These are phyloP conservation scores for Komagataella kurtzmanii DNA, from an alignment of 805 yeast species.

Conservation along the genomic window DNA sequence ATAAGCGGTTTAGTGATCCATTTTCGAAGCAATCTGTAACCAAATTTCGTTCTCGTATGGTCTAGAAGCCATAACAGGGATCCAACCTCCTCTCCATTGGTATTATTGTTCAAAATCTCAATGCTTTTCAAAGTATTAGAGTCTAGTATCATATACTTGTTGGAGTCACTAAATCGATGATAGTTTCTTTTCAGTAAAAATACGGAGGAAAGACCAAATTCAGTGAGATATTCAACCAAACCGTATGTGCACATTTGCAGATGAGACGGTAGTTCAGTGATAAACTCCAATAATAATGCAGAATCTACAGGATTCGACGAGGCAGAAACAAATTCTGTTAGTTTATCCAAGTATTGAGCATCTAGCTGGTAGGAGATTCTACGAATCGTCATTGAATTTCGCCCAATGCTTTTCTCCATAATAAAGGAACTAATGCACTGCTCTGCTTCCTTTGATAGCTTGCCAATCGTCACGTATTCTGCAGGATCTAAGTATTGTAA, in stretches of 20 bases:
- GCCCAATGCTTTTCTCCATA: not conserved
- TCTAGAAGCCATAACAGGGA: slow-evolving; percentile 71
- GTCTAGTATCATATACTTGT: slow-evolving; percentile 42
- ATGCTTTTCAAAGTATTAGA: slow-evolving; percentile 55
- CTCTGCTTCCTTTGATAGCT: slow-evolving; percentile 19
- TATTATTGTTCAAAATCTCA: slow-evolving; percentile 60
- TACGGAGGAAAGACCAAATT: slow-evolving; percentile 47
- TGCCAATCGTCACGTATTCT: slow-evolving; percentile 46
- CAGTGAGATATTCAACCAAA: slow-evolving; percentile 41
- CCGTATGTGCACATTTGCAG: slow-evolving; percentile 21
- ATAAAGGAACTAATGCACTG: slow-evolving; percentile 1
- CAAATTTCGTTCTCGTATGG: slow-evolving; percentile 70
- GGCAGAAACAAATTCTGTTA: not conserved
- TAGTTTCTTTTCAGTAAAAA: slow-evolving; percentile 40
- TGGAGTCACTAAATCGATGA: slow-evolving; percentile 30
- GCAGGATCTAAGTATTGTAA: slow-evolving; percentile 62
- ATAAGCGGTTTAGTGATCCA: slow-evolving; percentile 74
- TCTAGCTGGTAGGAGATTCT: not conserved
- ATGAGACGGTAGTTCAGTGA: not conserved
- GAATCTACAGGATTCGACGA: not conserved
- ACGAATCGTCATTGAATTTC: not conserved
- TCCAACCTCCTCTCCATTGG: slow-evolving; percentile 46
- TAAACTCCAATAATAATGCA: not conserved
- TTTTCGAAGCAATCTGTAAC: slow-evolving; percentile 45
- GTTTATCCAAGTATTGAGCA: not conserved